Conservation (phyloP, 257 asterid species). For the Solanum clarkiae region DNA sequence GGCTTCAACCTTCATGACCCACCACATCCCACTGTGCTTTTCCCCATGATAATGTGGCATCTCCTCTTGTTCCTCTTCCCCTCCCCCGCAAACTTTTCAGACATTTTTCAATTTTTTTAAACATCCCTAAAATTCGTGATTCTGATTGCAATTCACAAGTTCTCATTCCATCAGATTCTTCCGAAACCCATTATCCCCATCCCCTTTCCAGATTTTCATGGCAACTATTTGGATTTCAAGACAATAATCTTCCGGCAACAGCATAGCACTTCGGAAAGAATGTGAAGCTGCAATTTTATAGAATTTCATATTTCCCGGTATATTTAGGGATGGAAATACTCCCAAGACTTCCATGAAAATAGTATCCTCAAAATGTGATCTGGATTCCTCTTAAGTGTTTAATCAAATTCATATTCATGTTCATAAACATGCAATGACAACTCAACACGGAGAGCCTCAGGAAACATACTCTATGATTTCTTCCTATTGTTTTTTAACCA, state of each 20-base stretch:
- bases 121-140: not conserved
- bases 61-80: not conserved
- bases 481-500: not conserved
- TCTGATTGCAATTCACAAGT: not conserved
- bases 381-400: not conserved
- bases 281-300: not conserved
- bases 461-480: not conserved
- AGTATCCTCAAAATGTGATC: not conserved
- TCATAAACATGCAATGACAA: not conserved
- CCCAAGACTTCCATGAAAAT: not conserved
- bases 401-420: not conserved
- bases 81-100: not conserved
- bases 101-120: not conserved
- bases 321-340: not conserved
- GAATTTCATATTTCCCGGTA: not conserved
- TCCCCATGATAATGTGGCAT: not conserved
- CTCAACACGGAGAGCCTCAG: not conserved
- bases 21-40: not conserved
- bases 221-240: not conserved
- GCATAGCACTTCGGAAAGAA: not conserved
- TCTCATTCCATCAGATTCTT: not conserved
- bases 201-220: not conserved
- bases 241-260: not conserved
- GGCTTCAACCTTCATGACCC: not conserved
- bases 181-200: not conserved